Evolutionary conservation across 2,329 filamentous ascomycete species (phyloP), one percentile per base, ranked within the genome.

Genomic region (Apiospora marii): DNA sequence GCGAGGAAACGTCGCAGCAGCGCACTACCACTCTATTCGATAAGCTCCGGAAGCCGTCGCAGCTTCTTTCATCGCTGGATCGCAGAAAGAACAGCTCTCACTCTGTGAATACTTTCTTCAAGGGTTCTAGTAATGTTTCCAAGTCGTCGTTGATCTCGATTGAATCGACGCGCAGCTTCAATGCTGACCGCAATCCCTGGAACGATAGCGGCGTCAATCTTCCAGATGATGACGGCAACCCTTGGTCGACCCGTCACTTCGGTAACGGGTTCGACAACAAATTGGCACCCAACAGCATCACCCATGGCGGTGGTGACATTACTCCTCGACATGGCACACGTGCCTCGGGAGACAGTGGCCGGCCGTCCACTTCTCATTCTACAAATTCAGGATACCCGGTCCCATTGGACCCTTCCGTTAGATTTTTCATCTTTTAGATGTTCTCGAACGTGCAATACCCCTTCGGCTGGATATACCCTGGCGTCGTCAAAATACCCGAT

Each of bases 201-300:
- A 98, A 98, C 82, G 96, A 98, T 82, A 97, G 94, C 80, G 96
- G 95, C 79, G 95, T 98, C 81, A 98, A 98, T 82, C 91, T 98
- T 77, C 88, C 93, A 75, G 96, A 98, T 79, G 94, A 98, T 76
- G 95, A 98, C 77, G 85, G 81, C 76, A 90, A 90, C 81, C 88
- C 88, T 51, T 92, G 90, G 90, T 84, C 87, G 70, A 84, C 84
- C 70, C 90, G 90, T 76, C 90, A 90, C 77, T 89, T 92, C 77
- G 88, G 89, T 79, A 93, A 91, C 81, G 91, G 90, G 80, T 86
- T 87, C 78, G 86, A 92, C 81, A 87, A 87, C 80, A 93, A 92
- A 82, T 83, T 92, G 79, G 83, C 90, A 82, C 83, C 84, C 71
- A 80, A 81, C 77, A 84, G 86, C 75, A 88, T 92, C 75, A 87